A percentile compares a stretch with the other conserved stretches of the same genome.
Evolutionary conservation across 73 alveolate genomes (phyloP).

Genomic region (Loxodes magnus): DNA sequence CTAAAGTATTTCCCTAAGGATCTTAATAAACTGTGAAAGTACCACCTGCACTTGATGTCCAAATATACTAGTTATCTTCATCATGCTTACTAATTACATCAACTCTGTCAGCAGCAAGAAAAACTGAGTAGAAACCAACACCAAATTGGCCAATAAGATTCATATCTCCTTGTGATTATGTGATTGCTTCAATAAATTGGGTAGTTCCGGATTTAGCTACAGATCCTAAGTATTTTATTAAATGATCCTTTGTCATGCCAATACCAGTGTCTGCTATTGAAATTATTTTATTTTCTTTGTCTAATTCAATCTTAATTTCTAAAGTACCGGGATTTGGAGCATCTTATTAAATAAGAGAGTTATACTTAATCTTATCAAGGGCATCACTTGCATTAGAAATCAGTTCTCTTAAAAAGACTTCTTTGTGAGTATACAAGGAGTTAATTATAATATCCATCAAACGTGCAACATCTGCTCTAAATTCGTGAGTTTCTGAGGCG

Average conservation of each 20-base stretch:
- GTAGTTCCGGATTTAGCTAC: slow-evolving; percentile 99
- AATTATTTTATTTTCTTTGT: slow-evolving; percentile 86
- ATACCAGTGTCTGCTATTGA: slow-evolving; percentile 94
- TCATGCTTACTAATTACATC: slow-evolving; percentile 80
- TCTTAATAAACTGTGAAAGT: slow-evolving; percentile 86
- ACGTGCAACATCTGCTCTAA: slow-evolving; percentile 96
- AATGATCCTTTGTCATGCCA: slow-evolving; percentile 98
- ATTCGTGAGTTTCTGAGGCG: slow-evolving; percentile 55
- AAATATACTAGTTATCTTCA: slow-evolving; percentile 81
- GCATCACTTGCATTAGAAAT: slow-evolving; percentile 99
- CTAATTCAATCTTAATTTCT: slow-evolving; percentile 90
- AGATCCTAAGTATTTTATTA: slow-evolving; percentile 93
- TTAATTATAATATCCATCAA: slow-evolving; percentile 97
- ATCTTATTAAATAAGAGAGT: slow-evolving; percentile 82
- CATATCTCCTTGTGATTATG: slow-evolving; percentile 58
- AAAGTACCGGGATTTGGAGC: slow-evolving; percentile 75
- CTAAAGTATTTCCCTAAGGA: slow-evolving; percentile 97
- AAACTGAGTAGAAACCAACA: slow-evolving; percentile 97
- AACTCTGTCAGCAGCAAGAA: slow-evolving; percentile 90
- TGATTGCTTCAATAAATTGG: slow-evolving; percentile 95
- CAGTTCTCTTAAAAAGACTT: slow-evolving; percentile 92
- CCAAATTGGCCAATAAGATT: slow-evolving; percentile 99
- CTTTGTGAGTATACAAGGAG: slow-evolving; percentile 96
- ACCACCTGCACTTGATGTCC: slow-evolving; percentile 94
- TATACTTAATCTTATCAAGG: slow-evolving; percentile 91